A percentile compares a stretch with the other conserved stretches of the same genome.
phyloP scores from a whole-genome alignment of 805 yeast species.

The Hanseniaspora mollemarum region DNA sequence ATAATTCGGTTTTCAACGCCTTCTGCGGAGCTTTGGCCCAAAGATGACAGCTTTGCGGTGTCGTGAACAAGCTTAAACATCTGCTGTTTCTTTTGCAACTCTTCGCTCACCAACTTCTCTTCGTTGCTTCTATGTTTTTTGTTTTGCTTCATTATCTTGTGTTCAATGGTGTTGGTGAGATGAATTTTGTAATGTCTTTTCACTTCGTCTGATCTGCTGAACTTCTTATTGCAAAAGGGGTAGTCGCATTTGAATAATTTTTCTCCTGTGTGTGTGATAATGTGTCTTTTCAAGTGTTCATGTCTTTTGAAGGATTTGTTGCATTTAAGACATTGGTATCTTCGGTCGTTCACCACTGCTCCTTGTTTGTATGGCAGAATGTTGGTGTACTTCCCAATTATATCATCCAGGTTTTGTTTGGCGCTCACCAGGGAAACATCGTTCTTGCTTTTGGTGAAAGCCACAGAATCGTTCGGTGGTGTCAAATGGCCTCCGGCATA shows the following conservation, averaged over 20 bases:
- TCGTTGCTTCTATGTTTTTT: background rate
- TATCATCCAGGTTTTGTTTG: background rate
- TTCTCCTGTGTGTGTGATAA: slow-evolving; percentile 87
- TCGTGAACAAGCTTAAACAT: background rate
- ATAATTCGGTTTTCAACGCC: background rate
- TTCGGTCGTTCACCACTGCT: slow-evolving; percentile 2
- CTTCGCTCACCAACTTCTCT: background rate
- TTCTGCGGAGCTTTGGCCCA: background rate
- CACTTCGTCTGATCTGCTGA: slow-evolving; percentile 71
- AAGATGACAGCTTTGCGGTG: background rate
- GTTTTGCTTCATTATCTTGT: slow-evolving; percentile 28
- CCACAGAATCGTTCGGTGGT: background rate
- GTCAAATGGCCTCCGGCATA: background rate
- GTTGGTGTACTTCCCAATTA: background rate
- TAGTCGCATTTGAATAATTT: slow-evolving; percentile 77
- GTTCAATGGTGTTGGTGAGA: slow-evolving; percentile 42
- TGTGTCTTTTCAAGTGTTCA: slow-evolving; percentile 85
- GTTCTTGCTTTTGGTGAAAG: background rate
- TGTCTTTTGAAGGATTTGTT: slow-evolving; percentile 76
- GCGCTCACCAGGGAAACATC: background rate
- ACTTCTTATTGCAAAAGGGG: slow-evolving; percentile 74
- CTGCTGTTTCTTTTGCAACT: background rate
- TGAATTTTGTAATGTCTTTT: slow-evolving; percentile 80
- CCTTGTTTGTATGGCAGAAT: background rate
- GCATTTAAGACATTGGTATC: slow-evolving; percentile 70